Conservation (phyloP, 768 basidiomycete genomes). For the Amanita pallidorosea region DNA sequence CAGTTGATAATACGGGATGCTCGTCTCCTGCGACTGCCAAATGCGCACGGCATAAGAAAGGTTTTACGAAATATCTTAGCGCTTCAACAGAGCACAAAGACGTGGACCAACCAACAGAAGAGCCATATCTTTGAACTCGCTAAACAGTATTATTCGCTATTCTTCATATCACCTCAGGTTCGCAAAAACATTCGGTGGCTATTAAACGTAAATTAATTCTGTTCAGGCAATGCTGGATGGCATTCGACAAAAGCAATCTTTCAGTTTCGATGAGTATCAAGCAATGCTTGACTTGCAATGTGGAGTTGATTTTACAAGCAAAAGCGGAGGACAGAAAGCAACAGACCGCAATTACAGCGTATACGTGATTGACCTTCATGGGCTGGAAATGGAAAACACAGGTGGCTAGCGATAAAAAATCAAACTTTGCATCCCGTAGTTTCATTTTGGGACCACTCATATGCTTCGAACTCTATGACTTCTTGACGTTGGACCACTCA, state of each 20-base stretch:
- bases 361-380: slow-evolving; percentile 87
- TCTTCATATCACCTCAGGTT: slow-evolving; percentile 65
- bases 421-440: slow-evolving; percentile 1
- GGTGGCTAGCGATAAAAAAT: slow-evolving; percentile 14
- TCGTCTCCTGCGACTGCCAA: slow-evolving; percentile 56
- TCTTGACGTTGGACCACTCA: slow-evolving; percentile 21
- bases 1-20: slow-evolving; percentile 70
- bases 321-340: slow-evolving; percentile 39
- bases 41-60: slow-evolving; percentile 73
- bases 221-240: slow-evolving; percentile 66
- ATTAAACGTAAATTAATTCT: background rate
- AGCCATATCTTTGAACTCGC: slow-evolving; percentile 61
- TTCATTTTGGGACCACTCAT: background rate
- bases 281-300: slow-evolving; percentile 85
- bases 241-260: slow-evolving; percentile 50
- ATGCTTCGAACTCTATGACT: slow-evolving; percentile 3
- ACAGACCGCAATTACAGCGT: slow-evolving; percentile 69
- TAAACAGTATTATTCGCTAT: slow-evolving; percentile 75
- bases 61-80: slow-evolving; percentile 84
- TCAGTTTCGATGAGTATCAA: slow-evolving; percentile 89
- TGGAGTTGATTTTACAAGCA: slow-evolving; percentile 60
- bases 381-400: slow-evolving; percentile 50
- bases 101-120: slow-evolving; percentile 47
- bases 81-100: slow-evolving; percentile 84
- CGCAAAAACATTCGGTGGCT: slow-evolving; percentile 10